These are phyloP conservation scores for Solanum hybrid DNA, from an alignment of 305 asterid species.

Conservation along the genomic window DNA sequence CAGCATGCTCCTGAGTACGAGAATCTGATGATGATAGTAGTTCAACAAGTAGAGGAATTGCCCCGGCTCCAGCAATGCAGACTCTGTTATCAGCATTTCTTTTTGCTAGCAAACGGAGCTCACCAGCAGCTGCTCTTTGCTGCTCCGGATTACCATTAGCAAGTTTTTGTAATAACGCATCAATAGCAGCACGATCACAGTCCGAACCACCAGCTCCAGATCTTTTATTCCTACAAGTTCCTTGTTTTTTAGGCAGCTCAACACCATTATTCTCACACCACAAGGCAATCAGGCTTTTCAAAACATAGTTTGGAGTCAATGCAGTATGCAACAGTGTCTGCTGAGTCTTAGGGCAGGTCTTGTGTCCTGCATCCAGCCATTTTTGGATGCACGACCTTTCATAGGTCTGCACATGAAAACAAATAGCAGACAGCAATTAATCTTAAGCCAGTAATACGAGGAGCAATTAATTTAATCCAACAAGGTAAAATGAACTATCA, in stretches of 20 bases:
- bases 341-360: slow-evolving; percentile 94
- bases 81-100: slow-evolving; percentile 85
- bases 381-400: slow-evolving; percentile 87
- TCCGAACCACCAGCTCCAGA: slow-evolving; percentile 57
- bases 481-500: slow-evolving; percentile 1
- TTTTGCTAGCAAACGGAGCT: slow-evolving; percentile 89
- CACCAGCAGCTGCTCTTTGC: slow-evolving; percentile 91
- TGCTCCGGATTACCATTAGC: slow-evolving; percentile 58
- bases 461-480: neutral
- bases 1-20: slow-evolving; percentile 90
- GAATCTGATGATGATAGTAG: slow-evolving; percentile 67
- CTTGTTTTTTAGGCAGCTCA: slow-evolving; percentile 73
- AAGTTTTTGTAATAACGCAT: slow-evolving; percentile 56
- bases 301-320: slow-evolving; percentile 80
- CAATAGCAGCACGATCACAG: slow-evolving; percentile 68
- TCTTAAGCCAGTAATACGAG: neutral
- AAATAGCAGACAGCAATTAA: neutral
- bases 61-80: slow-evolving; percentile 90
- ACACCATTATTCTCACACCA: slow-evolving; percentile 97
- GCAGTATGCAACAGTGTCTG: slow-evolving; percentile 82
- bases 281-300: slow-evolving; percentile 80
- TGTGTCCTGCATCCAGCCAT: slow-evolving; percentile 95
- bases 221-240: slow-evolving; percentile 38
- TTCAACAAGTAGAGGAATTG: slow-evolving; percentile 75
- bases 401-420: slow-evolving; percentile 52